These are phyloP conservation scores for Alternaria ethzedia DNA, from an alignment of 2,329 filamentous ascomycete species.

Conservation along the genomic window DNA sequence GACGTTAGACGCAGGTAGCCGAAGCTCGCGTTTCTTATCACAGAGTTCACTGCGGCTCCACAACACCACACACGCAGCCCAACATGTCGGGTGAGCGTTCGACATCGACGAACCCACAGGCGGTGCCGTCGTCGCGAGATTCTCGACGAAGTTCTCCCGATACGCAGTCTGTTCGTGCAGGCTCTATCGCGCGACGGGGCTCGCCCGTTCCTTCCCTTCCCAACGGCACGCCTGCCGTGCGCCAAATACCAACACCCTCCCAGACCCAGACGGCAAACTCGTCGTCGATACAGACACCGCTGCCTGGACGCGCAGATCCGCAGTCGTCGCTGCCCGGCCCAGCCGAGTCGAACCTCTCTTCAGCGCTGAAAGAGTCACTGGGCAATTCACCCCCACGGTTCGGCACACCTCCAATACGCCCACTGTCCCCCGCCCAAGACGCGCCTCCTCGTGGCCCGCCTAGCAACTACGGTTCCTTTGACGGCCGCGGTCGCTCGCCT, in stretches of 20 bases:
- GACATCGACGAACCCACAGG: constrained; percentile 33
- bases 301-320: constrained; percentile 65
- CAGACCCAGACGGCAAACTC: constrained; percentile 55
- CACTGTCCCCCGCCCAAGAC: constrained; percentile 61
- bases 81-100: constrained; percentile 29
- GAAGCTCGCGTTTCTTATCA: constrained; percentile 12
- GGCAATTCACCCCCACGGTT: constrained; percentile 73
- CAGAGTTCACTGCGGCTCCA: constrained; percentile 3
- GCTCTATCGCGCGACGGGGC: constrained; percentile 61
- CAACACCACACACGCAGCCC: constrained; percentile 9
- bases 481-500: constrained; percentile 64
- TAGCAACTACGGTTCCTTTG: constrained; percentile 86
- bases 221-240: constrained; percentile 55
- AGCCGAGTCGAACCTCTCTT: constrained; percentile 85
- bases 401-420: constrained; percentile 61
- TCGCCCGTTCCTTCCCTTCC: constrained; percentile 59
- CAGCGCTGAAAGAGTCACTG: constrained; percentile 78
- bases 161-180: constrained; percentile 56
- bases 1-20: constrained; percentile 32
- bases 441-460: constrained; percentile 62
- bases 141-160: constrained; percentile 37
- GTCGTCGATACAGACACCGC: constrained; percentile 61
- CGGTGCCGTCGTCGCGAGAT: constrained; percentile 31
- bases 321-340: constrained; percentile 72
- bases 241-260: constrained; percentile 58